Conservation (phyloP, 1,284 basidiomycete genomes). For the Malassezia brasiliensis region DNA sequence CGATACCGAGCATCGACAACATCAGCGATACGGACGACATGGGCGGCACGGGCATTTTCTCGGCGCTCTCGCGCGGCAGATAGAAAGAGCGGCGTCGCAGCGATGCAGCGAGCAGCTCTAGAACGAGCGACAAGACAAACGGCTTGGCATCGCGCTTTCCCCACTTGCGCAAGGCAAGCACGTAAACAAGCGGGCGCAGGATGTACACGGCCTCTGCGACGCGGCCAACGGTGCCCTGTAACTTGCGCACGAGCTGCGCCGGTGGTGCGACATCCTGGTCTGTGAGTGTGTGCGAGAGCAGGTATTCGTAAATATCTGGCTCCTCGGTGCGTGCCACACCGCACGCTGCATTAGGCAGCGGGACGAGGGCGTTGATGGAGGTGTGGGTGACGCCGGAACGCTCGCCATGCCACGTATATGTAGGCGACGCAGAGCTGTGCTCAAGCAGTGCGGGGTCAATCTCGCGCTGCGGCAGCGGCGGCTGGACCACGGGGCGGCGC, state of each 20-base stretch:
- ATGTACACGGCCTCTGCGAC: conserved; percentile 33
- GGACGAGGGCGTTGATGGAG: conserved; percentile 32
- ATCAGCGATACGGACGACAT: conserved; percentile 26
- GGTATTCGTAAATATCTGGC: conserved; percentile 40
- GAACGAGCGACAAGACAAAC: conserved; percentile 28
- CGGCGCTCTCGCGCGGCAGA: not conserved
- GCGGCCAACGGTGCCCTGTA: conserved; percentile 21
- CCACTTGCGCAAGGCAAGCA: conserved; percentile 33
- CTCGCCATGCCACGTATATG: conserved; percentile 28
- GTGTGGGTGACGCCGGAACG: conserved; percentile 33
- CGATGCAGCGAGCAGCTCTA: conserved; percentile 33
- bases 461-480: conserved; percentile 47
- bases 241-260: conserved; percentile 33
- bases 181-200: conserved; percentile 37
- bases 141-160: conserved; percentile 28
- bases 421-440: conserved; percentile 7
- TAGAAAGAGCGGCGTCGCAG: conserved; percentile 26
- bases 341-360: conserved; percentile 6
- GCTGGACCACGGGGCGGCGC: conserved; percentile 44
- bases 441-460: conserved; percentile 43
- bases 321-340: not conserved
- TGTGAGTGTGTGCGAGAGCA: conserved; percentile 35
- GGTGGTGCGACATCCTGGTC: conserved; percentile 38
- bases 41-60: conserved; percentile 4
- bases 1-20: conserved; percentile 32